Evolutionary conservation across 805 yeast species (phyloP).

Genomic region (Novakomyces olei): DNA sequence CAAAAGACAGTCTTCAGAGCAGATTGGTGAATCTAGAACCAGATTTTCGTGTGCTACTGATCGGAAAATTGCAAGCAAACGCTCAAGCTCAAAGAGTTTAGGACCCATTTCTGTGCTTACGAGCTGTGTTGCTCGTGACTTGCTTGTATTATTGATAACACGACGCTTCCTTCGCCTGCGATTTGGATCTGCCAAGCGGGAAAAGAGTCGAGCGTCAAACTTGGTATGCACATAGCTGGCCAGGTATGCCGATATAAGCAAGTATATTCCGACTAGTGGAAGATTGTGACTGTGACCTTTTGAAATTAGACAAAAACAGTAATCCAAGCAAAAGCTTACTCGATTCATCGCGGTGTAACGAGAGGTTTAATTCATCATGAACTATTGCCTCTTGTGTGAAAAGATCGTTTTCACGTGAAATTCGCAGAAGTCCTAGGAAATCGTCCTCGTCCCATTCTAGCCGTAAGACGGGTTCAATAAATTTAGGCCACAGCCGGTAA

Average conservation of each 20-base stretch:
- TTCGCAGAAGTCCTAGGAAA: too few relatives aligned
- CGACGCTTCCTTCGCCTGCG: constrained; percentile 1
- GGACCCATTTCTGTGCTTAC: constrained; percentile 1
- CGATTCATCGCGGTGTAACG: too few relatives aligned
- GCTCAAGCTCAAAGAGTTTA: constrained; percentile 1
- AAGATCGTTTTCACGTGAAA: too few relatives aligned
- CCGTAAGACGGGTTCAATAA: too few relatives aligned
- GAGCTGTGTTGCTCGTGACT: not conserved
- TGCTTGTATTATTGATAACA: not conserved
- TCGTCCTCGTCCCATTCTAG: too few relatives aligned
- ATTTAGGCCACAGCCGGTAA: too few relatives aligned
- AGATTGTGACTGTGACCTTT: too few relatives aligned
- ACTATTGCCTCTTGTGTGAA: too few relatives aligned
- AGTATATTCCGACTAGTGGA: not conserved
- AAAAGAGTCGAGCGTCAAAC: constrained; percentile 2
- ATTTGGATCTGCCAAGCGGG: not conserved
- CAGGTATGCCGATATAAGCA: constrained; percentile 2
- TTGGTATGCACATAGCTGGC: constrained; percentile 2
- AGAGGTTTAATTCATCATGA: too few relatives aligned
- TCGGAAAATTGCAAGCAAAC: constrained; percentile 2
- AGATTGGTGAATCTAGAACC: too few relatives aligned
- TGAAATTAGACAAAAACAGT: too few relatives aligned
- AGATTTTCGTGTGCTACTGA: not conserved
- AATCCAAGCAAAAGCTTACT: too few relatives aligned
- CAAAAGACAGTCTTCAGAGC: not conserved